Percentiles rank a stretch among this genome's conserved stretches.
phyloP scores from a whole-genome alignment of 1,284 basidiomycete species.

The Puccinia horiana region DNA sequence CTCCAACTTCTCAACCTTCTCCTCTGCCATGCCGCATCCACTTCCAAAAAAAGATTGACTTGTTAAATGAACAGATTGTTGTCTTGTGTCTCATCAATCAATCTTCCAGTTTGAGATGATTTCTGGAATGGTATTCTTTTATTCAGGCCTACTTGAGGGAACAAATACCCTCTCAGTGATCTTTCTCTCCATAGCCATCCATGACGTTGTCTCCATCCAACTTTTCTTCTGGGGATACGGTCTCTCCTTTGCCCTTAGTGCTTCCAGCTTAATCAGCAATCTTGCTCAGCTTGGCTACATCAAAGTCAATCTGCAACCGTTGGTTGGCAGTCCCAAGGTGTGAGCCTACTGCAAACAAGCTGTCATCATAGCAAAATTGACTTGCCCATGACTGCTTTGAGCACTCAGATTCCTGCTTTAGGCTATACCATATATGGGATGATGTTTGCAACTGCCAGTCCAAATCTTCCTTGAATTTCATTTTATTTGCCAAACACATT shows the following conservation, averaged over 20 bases:
- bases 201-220: slow-evolving; percentile 74
- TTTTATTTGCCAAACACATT: too few relatives aligned
- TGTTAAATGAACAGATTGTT: neutral
- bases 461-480: slow-evolving; percentile 55
- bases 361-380: slow-evolving; percentile 59
- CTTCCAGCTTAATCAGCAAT: slow-evolving; percentile 46
- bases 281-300: slow-evolving; percentile 48
- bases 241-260: slow-evolving; percentile 36
- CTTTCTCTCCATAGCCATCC: slow-evolving; percentile 74
- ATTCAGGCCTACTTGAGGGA: slow-evolving; percentile 75
- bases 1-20: slow-evolving; percentile 41
- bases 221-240: slow-evolving; percentile 58
- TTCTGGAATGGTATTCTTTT: slow-evolving; percentile 67
- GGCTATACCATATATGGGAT: slow-evolving; percentile 85
- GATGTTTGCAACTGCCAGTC: slow-evolving; percentile 79
- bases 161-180: slow-evolving; percentile 95
- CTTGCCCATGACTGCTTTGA: slow-evolving; percentile 70
- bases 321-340: slow-evolving; percentile 36
- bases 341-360: neutral
- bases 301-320: slow-evolving; percentile 49
- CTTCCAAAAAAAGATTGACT: neutral
- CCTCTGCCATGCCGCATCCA: neutral
- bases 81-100: neutral
- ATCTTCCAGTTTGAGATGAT: slow-evolving; percentile 42
- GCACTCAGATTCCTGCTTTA: slow-evolving; percentile 70